Percentiles rank a stretch among this genome's conserved stretches.
Evolutionary conservation across 2,329 filamentous ascomycete species (phyloP).

Genomic region (Coleophoma eucalyptorum): DNA sequence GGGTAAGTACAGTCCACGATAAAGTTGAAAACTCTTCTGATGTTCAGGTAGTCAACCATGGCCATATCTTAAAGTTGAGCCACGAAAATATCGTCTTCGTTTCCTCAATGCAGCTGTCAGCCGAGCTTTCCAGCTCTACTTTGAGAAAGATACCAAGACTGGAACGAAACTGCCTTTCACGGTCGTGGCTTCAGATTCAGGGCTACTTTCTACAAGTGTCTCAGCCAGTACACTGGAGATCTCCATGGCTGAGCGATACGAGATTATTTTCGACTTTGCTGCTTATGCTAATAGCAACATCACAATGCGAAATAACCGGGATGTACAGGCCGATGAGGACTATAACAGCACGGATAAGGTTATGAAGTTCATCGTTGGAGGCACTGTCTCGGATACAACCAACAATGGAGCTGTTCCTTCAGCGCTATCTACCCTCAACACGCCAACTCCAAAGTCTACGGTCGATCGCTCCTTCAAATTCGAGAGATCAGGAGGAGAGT

Average conservation of each 20-base stretch:
- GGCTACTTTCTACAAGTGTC: conserved; percentile 42
- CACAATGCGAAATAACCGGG: conserved; percentile 34
- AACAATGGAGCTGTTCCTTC: background rate
- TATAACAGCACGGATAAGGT: conserved; percentile 46
- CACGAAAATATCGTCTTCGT: conserved; percentile 54
- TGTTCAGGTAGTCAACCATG: conserved; percentile 38
- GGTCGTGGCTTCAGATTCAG: conserved; percentile 49
- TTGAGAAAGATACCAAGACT: conserved; percentile 25
- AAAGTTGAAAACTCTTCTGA: too few species aligned
- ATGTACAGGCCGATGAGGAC: conserved; percentile 38
- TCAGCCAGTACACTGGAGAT: conserved; percentile 35
- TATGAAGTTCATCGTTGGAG: conserved; percentile 47
- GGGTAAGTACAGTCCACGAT: conserved; percentile 18
- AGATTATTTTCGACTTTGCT: conserved; percentile 53
- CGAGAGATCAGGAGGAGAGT: conserved; percentile 29
- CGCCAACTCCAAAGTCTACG: conserved; percentile 31
- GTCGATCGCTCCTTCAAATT: conserved; percentile 43
- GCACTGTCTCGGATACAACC: conserved; percentile 3
- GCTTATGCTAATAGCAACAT: conserved; percentile 42
- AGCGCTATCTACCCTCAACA: background rate
- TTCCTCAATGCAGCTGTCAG: conserved; percentile 47
- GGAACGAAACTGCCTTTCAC: conserved; percentile 39
- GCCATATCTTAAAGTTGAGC: conserved; percentile 53
- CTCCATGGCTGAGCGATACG: conserved; percentile 52
- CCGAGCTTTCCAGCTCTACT: conserved; percentile 42